These are phyloP conservation scores for Globisporangium okanoganense DNA, from an alignment of 352 stramenopile genomes.

Conservation along the genomic window DNA sequence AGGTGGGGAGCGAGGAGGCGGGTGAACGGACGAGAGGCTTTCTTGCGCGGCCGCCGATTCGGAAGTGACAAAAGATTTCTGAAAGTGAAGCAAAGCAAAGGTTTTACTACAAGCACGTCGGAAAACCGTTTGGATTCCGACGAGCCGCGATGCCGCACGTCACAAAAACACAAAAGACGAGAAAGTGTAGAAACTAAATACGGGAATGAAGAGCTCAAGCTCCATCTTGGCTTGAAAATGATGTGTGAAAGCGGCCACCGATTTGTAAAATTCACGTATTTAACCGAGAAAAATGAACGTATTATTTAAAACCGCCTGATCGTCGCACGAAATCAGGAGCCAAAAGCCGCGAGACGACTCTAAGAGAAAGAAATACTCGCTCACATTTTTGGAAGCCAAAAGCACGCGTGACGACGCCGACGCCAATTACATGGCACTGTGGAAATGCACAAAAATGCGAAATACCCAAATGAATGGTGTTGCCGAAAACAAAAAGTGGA, in stretches of 20 bases:
- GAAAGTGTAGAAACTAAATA: background rate
- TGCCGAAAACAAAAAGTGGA: too few species aligned
- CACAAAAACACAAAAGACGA: background rate
- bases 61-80: conserved; percentile 12
- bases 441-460: background rate
- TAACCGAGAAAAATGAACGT: too few species aligned
- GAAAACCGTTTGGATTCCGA: conserved; percentile 13
- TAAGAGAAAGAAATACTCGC: too few species aligned
- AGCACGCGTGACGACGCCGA: background rate
- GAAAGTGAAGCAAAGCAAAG: conserved; percentile 2
- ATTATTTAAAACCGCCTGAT: too few species aligned
- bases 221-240: background rate
- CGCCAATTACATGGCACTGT: background rate
- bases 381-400: background rate
- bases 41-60: conserved; percentile 1
- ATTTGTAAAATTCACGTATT: too few species aligned
- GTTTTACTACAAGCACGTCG: conserved; percentile 3
- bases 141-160: background rate
- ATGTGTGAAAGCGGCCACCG: background rate
- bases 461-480: too few species aligned
- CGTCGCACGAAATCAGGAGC: too few species aligned
- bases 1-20: background rate
- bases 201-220: background rate
- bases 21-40: background rate
- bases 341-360: too few species aligned